Base-by-base conservation (phyloP, 768 basidiomycete genomes). In the Kwoniella sp. region DNA sequence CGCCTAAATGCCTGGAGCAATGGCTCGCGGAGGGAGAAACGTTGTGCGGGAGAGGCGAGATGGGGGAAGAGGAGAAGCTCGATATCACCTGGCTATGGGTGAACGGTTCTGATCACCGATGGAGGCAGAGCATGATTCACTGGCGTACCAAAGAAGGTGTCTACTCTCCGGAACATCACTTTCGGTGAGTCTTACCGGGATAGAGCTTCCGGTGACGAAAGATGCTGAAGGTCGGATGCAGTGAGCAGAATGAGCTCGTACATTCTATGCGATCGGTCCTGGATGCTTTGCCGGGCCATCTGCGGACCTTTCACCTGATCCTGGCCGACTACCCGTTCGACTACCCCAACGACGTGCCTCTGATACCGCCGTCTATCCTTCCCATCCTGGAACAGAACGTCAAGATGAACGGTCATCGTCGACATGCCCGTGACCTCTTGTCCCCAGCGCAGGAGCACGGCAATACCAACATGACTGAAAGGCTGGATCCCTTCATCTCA, bases 11-110 rank as follows among this genome's bases (percentile, higher is more conserved):
- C 45, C 45, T 70, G 11, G 68, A 68, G 38, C 57, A 62, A 14
- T 73, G 71, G 69, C 69, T 70, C 43, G 53, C 53, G 1, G 53
- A 72, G 43, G 70, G 70, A n/a, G 70, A 72, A 46, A 69, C 65
- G 22, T 22, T 58, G 17, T 72, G 70, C 37, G 59, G 60, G 15
- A 36, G 46, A 36, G 41, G 36, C 5, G 63, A 70, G 29, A 39
- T 71, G 27, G 70, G 70, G 4, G 50, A 52, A 25, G 70, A 72
- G 47, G 70, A 69, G 27, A 56, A 49, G 33, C 45, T 72, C 34
- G 70, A 72, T 40, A 68, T 65, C 3, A 70, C 62, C 4, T 72
- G 66, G 65, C 41, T 68, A 2, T 70, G 71, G 71, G 69, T 70
- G 9, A 73, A 73, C 38, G 71, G 71, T 4, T 53, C 48, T 8